Conservation (phyloP, 148 eudicot species). For the Amaranthus cruentus region DNA sequence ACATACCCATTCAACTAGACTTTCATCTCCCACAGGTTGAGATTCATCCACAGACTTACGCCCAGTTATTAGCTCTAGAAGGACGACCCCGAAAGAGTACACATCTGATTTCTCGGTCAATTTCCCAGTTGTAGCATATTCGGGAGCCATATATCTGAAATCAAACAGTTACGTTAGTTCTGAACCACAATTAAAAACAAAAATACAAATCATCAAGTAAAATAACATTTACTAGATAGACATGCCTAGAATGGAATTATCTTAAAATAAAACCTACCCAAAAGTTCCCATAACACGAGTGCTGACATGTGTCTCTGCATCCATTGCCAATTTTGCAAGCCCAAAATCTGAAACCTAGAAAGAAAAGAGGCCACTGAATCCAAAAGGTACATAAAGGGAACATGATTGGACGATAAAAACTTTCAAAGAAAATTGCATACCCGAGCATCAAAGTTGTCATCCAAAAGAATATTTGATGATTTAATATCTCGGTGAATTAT, state of each 20-base stretch:
- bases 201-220: background rate
- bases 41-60: conserved; percentile 78
- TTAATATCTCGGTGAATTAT: conserved; percentile 74
- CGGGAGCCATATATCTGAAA: conserved; percentile 93
- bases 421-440: conserved; percentile 28
- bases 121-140: conserved; percentile 88
- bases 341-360: conserved; percentile 94
- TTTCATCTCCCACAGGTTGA: conserved; percentile 74
- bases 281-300: conserved; percentile 99
- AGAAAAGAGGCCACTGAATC: conserved; percentile 1
- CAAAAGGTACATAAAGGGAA: background rate
- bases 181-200: background rate
- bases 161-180: conserved; percentile 6
- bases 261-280: conserved; percentile 45
- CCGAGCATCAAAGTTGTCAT: conserved; percentile 63
- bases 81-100: conserved; percentile 86
- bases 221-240: conserved; percentile 1
- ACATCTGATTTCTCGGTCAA: conserved; percentile 95
- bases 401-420: background rate
- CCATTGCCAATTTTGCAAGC: conserved; percentile 72
- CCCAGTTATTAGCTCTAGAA: conserved; percentile 89
- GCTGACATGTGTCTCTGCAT: conserved; percentile 69
- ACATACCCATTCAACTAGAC: conserved; percentile 93
- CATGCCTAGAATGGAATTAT: background rate
- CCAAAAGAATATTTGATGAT: conserved; percentile 68